Evolutionary conservation across 345 rosid species (phyloP).

Genomic region (Erodium maritimum): DNA sequence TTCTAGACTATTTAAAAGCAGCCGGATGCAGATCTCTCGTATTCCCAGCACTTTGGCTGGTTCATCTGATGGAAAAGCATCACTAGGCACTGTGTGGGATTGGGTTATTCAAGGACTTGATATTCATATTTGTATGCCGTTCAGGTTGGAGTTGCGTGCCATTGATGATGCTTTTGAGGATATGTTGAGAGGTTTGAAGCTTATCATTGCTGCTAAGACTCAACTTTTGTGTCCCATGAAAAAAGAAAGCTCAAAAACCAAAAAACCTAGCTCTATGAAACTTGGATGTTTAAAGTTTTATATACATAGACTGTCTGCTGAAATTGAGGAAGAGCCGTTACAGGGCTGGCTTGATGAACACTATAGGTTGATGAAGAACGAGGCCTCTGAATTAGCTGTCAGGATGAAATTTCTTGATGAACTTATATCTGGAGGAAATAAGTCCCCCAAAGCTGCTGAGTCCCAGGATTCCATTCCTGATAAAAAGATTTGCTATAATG

Average conservation of each 20-base stretch:
- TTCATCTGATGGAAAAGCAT: conserved; percentile 38
- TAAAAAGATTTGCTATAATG: conserved; percentile 40
- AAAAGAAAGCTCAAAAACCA: conserved; percentile 57
- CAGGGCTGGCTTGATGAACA: conserved; percentile 99
- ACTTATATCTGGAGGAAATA: conserved; percentile 30
- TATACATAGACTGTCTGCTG: conserved; percentile 63
- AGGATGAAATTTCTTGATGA: conserved; percentile 79
- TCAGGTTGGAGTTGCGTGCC: conserved; percentile 85
- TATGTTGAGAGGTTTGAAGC: conserved; percentile 77
- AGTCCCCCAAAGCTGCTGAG: conserved; percentile 38
- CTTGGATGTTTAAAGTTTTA: conserved; percentile 66
- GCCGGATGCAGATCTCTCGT: conserved; percentile 91
- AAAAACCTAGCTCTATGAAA: conserved; percentile 53
- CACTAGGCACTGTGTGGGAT: conserved; percentile 37
- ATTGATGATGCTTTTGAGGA: conserved; percentile 94
- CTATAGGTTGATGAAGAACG: conserved; percentile 65
- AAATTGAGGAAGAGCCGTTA: conserved; percentile 93
- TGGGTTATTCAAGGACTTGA: conserved; percentile 95
- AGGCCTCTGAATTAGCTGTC: conserved; percentile 82
- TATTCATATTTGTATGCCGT: conserved; percentile 80
- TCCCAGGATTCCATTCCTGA: conserved; percentile 36
- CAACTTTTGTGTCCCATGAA: conserved; percentile 41
- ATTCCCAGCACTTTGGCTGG: conserved; percentile 51
- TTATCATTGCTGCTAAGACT: conserved; percentile 56
- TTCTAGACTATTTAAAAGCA: conserved; percentile 60